These are phyloP conservation scores for Eleusine indica DNA, from an alignment of 176 grass and related monocot genomes.

Conservation along the genomic window DNA sequence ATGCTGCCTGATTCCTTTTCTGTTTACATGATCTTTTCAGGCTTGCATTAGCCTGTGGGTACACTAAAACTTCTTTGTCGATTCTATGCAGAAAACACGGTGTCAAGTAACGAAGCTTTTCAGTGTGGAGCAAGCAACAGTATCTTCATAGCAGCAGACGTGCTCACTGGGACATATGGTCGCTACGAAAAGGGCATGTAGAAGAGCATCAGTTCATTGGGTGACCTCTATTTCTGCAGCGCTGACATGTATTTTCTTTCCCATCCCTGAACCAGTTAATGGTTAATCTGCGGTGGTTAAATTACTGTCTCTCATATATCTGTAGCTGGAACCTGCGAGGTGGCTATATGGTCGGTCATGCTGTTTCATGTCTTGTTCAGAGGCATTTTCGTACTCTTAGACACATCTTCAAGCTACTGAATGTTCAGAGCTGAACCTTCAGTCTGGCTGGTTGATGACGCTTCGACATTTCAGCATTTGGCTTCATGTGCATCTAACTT, in stretches of 20 bases:
- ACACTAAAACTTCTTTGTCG: neutral
- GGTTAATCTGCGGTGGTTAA: neutral
- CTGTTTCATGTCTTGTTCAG: neutral
- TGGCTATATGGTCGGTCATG: neutral
- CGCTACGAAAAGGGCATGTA: neutral
- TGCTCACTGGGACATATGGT: neutral
- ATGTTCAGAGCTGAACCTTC: neutral
- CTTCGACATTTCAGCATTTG: neutral
- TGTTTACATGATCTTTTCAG: neutral
- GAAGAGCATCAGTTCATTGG: neutral
- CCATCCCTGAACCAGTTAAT: neutral
- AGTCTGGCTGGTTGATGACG: neutral
- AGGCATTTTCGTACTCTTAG: neutral
- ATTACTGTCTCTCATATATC: neutral
- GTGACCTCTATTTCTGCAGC: neutral
- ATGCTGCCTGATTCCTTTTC: neutral
- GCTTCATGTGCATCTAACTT: neutral
- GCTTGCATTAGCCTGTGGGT: neutral
- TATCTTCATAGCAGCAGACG: neutral
- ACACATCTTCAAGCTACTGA: neutral
- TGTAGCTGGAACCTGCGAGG: neutral
- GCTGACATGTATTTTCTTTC: neutral
- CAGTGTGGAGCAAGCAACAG: slow-evolving; percentile 6
- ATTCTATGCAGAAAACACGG: neutral
- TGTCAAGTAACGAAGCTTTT: neutral